These are phyloP conservation scores for Boletus semigastroideus DNA, from an alignment of 1,284 basidiomycete genomes.

Conservation along the genomic window DNA sequence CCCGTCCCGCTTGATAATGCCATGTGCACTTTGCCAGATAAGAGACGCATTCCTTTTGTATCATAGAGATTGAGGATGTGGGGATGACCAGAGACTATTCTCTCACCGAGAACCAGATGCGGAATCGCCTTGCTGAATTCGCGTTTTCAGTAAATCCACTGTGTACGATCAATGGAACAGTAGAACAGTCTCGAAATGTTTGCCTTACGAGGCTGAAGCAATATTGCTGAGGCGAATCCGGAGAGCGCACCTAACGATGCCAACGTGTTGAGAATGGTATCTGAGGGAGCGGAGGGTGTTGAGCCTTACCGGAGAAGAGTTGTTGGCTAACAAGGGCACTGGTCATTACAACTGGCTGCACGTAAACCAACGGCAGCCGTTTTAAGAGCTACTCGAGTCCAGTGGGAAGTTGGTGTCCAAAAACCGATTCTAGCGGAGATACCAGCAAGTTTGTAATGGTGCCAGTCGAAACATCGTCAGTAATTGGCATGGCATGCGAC, in stretches of 20 bases:
- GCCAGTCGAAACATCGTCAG: no score
- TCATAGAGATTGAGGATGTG: not conserved
- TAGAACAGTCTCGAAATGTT: not conserved
- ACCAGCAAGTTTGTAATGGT: no score
- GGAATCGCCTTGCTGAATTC: slow-evolving; percentile 76
- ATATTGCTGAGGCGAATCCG: slow-evolving; percentile 70
- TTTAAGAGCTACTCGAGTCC: no score
- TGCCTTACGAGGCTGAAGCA: slow-evolving; percentile 72
- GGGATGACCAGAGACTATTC: not conserved
- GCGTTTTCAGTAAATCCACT: slow-evolving; percentile 89
- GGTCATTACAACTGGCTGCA: slow-evolving; percentile 17
- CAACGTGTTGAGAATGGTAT: not conserved
- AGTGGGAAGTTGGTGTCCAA: no score
- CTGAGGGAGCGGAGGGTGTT: not conserved
- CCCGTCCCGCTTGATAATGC: slow-evolving; percentile 64
- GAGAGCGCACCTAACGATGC: slow-evolving; percentile 60
- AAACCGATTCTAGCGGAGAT: no score
- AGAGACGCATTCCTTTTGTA: slow-evolving; percentile 36
- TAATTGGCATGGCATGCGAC: no score
- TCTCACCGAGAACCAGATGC: slow-evolving; percentile 37
- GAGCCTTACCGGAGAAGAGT: slow-evolving; percentile 59
- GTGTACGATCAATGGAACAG: slow-evolving; percentile 3
- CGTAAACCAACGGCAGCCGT: no score
- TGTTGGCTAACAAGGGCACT: slow-evolving; percentile 55
- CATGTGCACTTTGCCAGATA: slow-evolving; percentile 53